A percentile compares a stretch with the other conserved stretches of the same genome.
Evolutionary conservation across 164 flowering plant species (phyloP).

Genomic region (Cinnamomum micranthum): DNA sequence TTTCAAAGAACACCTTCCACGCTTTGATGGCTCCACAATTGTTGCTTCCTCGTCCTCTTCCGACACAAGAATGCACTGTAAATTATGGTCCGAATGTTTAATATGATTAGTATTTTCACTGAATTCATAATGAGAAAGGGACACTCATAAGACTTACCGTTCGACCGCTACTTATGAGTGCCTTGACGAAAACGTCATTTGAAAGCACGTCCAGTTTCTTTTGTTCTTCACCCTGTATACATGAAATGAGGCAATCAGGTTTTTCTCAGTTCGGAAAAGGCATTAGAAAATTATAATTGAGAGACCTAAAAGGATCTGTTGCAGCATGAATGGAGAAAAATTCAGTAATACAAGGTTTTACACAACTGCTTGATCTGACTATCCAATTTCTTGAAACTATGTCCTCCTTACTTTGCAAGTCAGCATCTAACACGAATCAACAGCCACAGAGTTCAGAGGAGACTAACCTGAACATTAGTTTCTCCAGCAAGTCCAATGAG

Average conservation of each 20-base stretch:
- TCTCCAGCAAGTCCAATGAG: conserved; percentile 95
- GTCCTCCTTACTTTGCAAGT: no score
- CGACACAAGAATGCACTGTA: conserved; percentile 88
- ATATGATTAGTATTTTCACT: neutral
- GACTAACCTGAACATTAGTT: conserved; percentile 82
- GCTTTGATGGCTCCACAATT: conserved; percentile 67
- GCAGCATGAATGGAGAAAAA: neutral
- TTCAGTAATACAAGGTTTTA: neutral
- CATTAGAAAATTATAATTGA: neutral
- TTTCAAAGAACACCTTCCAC: conserved; percentile 62
- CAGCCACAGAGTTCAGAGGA: neutral
- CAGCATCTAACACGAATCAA: no score
- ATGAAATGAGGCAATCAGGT: neutral
- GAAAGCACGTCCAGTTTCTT: conserved; percentile 97
- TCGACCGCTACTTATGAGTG: conserved; percentile 89
- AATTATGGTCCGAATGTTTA: neutral
- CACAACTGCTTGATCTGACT: neutral
- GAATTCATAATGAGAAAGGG: neutral
- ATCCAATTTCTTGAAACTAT: neutral
- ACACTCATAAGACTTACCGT: conserved; percentile 55
- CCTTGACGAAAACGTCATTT: conserved; percentile 92
- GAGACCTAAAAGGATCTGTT: neutral
- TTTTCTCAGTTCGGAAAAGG: neutral
- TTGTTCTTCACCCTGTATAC: conserved; percentile 89
- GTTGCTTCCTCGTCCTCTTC: conserved; percentile 99